phyloP scores from a whole-genome alignment of 768 basidiomycete genomes.

The Panaeolus papilionaceus region DNA sequence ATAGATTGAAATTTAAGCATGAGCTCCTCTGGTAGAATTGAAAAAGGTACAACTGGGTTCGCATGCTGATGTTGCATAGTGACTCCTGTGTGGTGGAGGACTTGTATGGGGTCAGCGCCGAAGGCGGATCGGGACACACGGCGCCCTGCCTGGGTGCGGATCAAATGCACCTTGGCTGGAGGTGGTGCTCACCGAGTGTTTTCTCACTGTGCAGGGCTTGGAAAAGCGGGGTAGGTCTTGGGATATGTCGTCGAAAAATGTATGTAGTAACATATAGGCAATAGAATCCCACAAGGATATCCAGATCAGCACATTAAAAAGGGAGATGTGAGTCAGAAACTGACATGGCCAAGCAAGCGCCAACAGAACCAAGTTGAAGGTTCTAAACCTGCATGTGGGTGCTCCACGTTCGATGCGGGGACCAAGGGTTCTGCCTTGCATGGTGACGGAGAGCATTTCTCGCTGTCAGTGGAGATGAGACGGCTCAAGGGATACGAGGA shows the following conservation, averaged over 20 bases:
- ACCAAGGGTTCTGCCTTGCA: background rate
- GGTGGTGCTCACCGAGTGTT: background rate
- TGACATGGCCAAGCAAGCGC: background rate
- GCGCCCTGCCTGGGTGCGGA: background rate
- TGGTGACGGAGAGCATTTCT: background rate
- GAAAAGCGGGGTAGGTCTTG: constrained; percentile 1
- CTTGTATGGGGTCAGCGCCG: background rate
- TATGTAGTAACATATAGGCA: no score
- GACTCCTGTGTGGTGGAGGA: background rate
- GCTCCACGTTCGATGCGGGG: background rate
- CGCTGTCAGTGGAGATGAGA: background rate
- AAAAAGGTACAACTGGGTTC: background rate
- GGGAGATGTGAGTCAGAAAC: background rate
- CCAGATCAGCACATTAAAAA: background rate
- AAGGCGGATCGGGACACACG: constrained; percentile 8
- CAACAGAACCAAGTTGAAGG: no score
- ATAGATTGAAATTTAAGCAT: constrained; percentile 14
- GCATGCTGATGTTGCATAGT: constrained; percentile 13
- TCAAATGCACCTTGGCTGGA: background rate
- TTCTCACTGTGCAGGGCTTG: background rate
- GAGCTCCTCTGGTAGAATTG: background rate
- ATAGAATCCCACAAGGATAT: no score
- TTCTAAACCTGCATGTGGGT: background rate
- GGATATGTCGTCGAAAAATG: background rate
- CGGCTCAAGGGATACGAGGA: background rate